phyloP scores from a whole-genome alignment of 1,284 basidiomycete species.

The Sutorius eximius region DNA sequence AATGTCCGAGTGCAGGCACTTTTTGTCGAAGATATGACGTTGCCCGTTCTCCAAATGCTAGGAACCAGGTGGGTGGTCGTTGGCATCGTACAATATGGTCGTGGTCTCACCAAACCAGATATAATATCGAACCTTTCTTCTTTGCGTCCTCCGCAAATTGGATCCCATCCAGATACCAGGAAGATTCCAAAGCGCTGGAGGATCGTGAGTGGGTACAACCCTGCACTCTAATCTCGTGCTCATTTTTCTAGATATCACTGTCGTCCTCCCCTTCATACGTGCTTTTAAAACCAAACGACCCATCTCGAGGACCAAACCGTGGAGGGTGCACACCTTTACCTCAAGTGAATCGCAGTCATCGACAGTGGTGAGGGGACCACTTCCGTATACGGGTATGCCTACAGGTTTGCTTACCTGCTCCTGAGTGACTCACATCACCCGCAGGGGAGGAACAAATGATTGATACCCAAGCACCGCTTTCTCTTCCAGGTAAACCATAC shows the following conservation, averaged over 20 bases:
- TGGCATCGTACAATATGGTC: neutral
- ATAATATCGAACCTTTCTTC: constrained; percentile 53
- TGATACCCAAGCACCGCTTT: constrained; percentile 49
- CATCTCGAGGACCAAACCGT: constrained; percentile 8
- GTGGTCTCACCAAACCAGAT: constrained; percentile 17
- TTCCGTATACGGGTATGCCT: constrained; percentile 17
- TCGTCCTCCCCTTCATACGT: constrained; percentile 49
- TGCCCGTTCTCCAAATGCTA: constrained; percentile 50
- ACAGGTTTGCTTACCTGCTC: neutral
- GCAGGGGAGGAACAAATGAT: constrained; percentile 38
- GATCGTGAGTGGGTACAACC: constrained; percentile 45
- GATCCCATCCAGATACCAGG: constrained; percentile 55
- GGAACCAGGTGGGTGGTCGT: constrained; percentile 42
- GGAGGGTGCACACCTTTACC: constrained; percentile 1
- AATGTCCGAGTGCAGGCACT: constrained; percentile 44
- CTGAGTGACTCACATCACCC: neutral
- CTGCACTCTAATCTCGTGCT: neutral
- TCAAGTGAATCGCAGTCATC: neutral
- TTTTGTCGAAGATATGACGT: constrained; percentile 50
- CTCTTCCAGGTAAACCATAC: constrained; percentile 28
- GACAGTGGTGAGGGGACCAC: neutral
- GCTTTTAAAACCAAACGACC: constrained; percentile 30
- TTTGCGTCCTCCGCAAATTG: constrained; percentile 55
- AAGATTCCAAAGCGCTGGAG: constrained; percentile 36
- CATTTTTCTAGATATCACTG: constrained; percentile 43